A percentile compares a stretch with the other conserved stretches of the same genome.
Conservation (phyloP, 1,284 basidiomycete genomes). For the Ceratobasidium sp. region DNA sequence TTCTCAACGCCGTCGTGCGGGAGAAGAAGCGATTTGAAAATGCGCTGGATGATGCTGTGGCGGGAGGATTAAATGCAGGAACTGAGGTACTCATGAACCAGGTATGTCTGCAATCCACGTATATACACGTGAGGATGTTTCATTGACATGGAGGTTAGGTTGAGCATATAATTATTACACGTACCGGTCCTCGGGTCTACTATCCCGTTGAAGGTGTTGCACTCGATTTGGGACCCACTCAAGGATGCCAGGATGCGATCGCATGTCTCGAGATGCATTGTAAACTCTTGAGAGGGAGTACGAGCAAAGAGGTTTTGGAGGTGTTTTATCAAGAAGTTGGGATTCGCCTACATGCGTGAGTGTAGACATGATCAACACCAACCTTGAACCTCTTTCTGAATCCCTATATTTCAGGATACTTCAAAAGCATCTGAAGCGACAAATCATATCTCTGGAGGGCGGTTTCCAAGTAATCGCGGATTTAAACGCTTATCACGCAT, state of each 20-base stretch:
- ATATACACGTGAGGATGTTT: not conserved
- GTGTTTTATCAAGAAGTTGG: slow-evolving; percentile 99
- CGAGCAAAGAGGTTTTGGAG: slow-evolving; percentile 95
- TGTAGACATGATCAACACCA: slow-evolving; percentile 43
- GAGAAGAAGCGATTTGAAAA: slow-evolving; percentile 98
- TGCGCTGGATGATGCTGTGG: slow-evolving; percentile 91
- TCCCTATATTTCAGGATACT: slow-evolving; percentile 75
- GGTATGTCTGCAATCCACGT: slow-evolving; percentile 60
- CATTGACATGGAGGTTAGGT: slow-evolving; percentile 68
- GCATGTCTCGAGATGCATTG: slow-evolving; percentile 91
- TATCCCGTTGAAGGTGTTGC: slow-evolving; percentile 84
- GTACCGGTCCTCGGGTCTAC: slow-evolving; percentile 89
- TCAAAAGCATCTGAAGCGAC: slow-evolving; percentile 96
- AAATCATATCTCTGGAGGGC: slow-evolving; percentile 93
- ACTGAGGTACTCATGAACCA: slow-evolving; percentile 98
- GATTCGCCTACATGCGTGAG: slow-evolving; percentile 88
- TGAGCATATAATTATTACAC: slow-evolving; percentile 89
- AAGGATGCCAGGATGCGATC: slow-evolving; percentile 88
- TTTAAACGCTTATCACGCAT: slow-evolving; percentile 91
- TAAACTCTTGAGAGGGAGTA: slow-evolving; percentile 89
- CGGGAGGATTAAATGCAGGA: slow-evolving; percentile 91
- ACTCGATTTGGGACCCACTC: slow-evolving; percentile 85
- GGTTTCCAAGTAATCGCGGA: slow-evolving; percentile 98
- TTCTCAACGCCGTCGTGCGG: slow-evolving; percentile 91
- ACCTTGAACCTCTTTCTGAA: not conserved